Evolutionary conservation across 768 basidiomycete genomes (phyloP).

Genomic region (Cystoderma amianthinum): DNA sequence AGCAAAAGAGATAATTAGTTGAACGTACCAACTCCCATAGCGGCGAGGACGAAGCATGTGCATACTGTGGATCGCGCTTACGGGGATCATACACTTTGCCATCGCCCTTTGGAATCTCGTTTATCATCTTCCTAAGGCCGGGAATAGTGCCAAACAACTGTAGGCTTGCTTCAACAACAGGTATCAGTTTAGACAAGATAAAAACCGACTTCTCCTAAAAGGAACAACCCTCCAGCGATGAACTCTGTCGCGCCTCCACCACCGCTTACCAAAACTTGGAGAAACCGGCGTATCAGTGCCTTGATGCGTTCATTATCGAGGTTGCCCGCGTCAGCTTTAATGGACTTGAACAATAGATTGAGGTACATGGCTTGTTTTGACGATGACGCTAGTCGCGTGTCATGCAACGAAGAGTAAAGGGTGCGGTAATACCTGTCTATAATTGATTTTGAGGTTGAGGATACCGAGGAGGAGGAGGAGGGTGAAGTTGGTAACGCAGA

Average conservation of each 20-base stretch:
- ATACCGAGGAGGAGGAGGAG: conserved; percentile 28
- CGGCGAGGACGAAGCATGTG: conserved; percentile 71
- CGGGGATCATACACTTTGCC: conserved; percentile 66
- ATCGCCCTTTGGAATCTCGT: conserved; percentile 13
- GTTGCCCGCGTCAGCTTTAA: conserved; percentile 61
- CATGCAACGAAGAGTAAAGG: conserved; percentile 85
- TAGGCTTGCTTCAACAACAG: not conserved
- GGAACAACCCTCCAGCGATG: conserved; percentile 78
- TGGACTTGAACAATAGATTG: conserved; percentile 85
- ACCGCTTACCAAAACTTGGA: conserved; percentile 71
- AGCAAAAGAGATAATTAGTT: not conserved
- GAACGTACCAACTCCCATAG: conserved; percentile 84
- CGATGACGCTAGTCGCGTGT: conserved; percentile 70
- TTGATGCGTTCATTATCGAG: conserved; percentile 52
- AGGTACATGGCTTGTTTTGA: conserved; percentile 97
- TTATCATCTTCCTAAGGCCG: conserved; percentile 34
- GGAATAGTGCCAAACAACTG: conserved; percentile 36
- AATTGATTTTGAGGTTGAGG: conserved; percentile 41
- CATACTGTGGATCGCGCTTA: conserved; percentile 87
- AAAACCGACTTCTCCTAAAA: conserved; percentile 75
- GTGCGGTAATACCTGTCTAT: conserved; percentile 72
- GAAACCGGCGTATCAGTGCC: conserved; percentile 76
- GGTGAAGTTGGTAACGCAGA: conserved; percentile 38
- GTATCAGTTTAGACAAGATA: not conserved
- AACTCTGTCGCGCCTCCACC: conserved; percentile 79